These are phyloP conservation scores for Xanthoconium stramineum DNA, from an alignment of 768 basidiomycete species.

Conservation along the genomic window DNA sequence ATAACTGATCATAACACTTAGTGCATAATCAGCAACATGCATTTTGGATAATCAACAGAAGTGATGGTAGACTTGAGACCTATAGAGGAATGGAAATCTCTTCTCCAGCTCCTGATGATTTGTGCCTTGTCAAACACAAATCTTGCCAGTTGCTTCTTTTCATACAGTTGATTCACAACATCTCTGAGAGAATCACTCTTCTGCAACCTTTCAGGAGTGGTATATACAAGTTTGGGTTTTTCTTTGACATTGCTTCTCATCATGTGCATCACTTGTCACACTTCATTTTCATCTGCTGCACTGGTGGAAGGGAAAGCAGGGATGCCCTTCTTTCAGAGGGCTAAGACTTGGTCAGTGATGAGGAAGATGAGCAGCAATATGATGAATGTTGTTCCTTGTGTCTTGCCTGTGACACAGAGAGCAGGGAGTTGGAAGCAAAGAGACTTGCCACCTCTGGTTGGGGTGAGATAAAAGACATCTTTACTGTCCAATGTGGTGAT, in stretches of 20 bases:
- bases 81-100: conserved; percentile 83
- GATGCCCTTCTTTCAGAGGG: conserved; percentile 60
- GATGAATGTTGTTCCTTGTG: conserved; percentile 82
- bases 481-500: conserved; percentile 70
- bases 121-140: conserved; percentile 98
- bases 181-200: conserved; percentile 52
- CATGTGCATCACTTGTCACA: conserved; percentile 40
- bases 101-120: conserved; percentile 91
- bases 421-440: conserved; percentile 91
- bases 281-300: conserved; percentile 41
- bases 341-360: conserved; percentile 85
- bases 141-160: conserved; percentile 60
- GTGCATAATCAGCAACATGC: conserved; percentile 8
- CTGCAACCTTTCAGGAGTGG: conserved; percentile 88
- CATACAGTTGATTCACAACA: conserved; percentile 59
- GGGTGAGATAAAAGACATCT: conserved; percentile 95
- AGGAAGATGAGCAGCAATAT: conserved; percentile 85
- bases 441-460: conserved; percentile 92
- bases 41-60: background rate
- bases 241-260: conserved; percentile 36
- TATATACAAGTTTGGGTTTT: conserved; percentile 72
- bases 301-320: conserved; percentile 70
- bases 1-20: too few species aligned
- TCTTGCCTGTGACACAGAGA: conserved; percentile 66
- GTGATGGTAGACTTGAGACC: conserved; percentile 24